phyloP scores from a whole-genome alignment of 163 green algal genomes.

The Prototheca wickerhamii region DNA sequence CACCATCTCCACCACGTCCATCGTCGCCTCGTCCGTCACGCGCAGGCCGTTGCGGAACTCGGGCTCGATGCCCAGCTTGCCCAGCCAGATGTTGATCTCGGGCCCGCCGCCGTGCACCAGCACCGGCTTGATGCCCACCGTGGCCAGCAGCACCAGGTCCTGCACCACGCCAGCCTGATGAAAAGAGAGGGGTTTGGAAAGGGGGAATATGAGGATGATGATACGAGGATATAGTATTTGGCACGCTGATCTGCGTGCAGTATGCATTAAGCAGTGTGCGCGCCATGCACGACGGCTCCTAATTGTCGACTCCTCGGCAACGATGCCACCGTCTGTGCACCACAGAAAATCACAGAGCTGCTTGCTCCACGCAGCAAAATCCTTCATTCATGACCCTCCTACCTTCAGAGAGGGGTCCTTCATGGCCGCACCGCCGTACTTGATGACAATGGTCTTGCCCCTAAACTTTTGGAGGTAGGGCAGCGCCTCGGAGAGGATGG shows the following conservation, averaged over 20 bases:
- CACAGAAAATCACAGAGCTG: neutral
- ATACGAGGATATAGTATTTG: neutral
- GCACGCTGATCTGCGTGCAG: too few species aligned
- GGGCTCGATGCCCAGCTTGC: conserved; percentile 87
- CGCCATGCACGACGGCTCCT: neutral
- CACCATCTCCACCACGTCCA: conserved; percentile 99
- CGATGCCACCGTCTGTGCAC: neutral
- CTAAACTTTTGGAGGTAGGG: conserved; percentile 94
- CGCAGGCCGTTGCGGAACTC: conserved; percentile 94
- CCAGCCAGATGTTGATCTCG: conserved; percentile 97
- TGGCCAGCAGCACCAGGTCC: conserved; percentile 90
- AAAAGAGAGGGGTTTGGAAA: neutral
- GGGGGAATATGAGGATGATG: neutral
- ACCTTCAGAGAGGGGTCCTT: conserved; percentile 91
- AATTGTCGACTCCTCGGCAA: neutral
- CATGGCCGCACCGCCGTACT: conserved; percentile 98
- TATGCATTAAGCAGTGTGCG: too few species aligned
- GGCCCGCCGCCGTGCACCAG: conserved; percentile 95
- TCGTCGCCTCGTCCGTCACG: conserved; percentile 91
- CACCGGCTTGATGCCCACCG: conserved; percentile 84
- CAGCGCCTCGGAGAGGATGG: conserved; percentile 89
- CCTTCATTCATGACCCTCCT: neutral
- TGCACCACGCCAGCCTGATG: conserved; percentile 81
- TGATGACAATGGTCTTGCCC: conserved; percentile 94
- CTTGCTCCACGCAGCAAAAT: too few species aligned